Base-by-base conservation (phyloP, 306 rosid species). In the Quercus variabilis region DNA sequence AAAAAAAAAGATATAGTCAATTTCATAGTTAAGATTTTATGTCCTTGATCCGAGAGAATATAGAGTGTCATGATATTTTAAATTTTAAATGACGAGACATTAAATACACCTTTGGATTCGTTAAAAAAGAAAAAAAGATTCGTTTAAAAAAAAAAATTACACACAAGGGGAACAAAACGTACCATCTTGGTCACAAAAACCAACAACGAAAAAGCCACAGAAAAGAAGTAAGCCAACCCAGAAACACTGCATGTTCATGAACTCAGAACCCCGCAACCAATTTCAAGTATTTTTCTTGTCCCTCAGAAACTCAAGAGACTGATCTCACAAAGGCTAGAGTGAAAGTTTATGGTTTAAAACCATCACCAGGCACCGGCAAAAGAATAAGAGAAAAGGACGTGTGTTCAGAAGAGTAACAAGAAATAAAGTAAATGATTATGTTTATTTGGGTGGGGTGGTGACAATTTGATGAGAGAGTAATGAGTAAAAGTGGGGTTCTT, bases 151-250 rank as follows among this genome's bases (percentile, higher is more conserved):
- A 3, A 18, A 30, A 4, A 4, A 59, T 52, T 52, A 19, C 28
- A 41, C 57, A 55, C 4, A 4, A 1, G 54, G 15, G 49, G 71
- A 75, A 58, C 4, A 74, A 62, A 21, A 31, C 86, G 67, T 92
- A 94, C 98, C 97, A 85, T 89, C 88, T 87, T 92, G 89, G 78
- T 80, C 88, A 73, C 84, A 80, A 65, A 86, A 82, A 74, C 89
- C 78, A 55, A 80, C 80, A 71, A 38, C 26, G 86, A 86, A 89
- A 82, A 87, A 86, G 82, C 85, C 77, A 69, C 17, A 82, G 75
- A 89, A 76, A 74, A 94, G 81, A 77, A 86, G 76, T 83, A 89
- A 86, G 85, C 65, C 78, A 75, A 54, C 74, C 85, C 85, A 83
- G 63, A 74, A 74, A 86, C 63, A 15, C 58, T 76, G 65, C 54